These are phyloP conservation scores for Oryza coarctata DNA, from an alignment of 176 grass and related monocot species.

Conservation along the genomic window DNA sequence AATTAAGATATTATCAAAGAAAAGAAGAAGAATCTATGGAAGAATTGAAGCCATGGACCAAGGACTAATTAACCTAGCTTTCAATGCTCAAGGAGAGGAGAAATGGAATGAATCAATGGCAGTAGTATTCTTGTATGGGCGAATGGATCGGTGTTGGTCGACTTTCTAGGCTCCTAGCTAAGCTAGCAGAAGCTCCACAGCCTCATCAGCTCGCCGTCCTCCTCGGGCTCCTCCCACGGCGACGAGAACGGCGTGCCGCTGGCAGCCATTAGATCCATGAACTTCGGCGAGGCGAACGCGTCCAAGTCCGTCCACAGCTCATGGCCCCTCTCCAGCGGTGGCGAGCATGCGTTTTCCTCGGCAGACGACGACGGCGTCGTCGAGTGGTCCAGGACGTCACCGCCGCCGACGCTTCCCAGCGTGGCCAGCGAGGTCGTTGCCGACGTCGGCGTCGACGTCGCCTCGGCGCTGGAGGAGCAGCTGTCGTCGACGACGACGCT, in stretches of 20 bases:
- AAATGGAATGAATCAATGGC: constrained; percentile 30
- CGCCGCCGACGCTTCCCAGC: constrained; percentile 6
- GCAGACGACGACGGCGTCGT: constrained; percentile 19
- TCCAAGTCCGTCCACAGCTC: constrained; percentile 55
- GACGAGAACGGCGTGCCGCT: constrained; percentile 25
- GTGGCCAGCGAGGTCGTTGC: neutral
- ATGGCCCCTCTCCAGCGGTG: neutral
- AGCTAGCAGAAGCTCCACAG: constrained; percentile 60
- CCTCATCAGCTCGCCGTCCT: constrained; percentile 57
- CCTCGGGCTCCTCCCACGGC: constrained; percentile 57
- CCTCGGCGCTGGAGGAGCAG: constrained; percentile 35
- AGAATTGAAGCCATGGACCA: neutral
- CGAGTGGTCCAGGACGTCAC: constrained; percentile 18
- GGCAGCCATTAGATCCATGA: constrained; percentile 42
- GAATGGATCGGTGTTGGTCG: neutral
- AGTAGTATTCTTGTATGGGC: neutral
- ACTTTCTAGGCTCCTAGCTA: neutral
- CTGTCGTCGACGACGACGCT: constrained; percentile 24
- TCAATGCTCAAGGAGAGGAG: neutral
- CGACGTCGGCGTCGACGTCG: constrained; percentile 15
- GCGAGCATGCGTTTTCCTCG: constrained; percentile 22
- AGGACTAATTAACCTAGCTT: neutral
- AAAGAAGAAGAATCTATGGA: neutral
- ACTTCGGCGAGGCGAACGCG: constrained; percentile 39
- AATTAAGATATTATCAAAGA: neutral